Conservation (phyloP, 306 rosid genomes). For the Crotalaria pallida region DNA sequence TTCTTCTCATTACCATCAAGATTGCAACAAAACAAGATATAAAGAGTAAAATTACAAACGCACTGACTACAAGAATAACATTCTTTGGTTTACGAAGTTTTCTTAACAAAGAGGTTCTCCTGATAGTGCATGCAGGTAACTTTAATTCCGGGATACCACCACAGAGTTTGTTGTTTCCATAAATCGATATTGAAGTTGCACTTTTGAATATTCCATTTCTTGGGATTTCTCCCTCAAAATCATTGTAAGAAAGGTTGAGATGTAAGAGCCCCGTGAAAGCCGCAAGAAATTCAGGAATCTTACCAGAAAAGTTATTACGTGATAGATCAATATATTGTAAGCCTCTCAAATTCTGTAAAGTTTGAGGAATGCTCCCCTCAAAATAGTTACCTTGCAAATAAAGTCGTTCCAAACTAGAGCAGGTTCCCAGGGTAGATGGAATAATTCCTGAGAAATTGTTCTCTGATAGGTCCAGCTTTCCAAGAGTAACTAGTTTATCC, state of each 20-base stretch:
- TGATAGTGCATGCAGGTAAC: constrained; percentile 19
- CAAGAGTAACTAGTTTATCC: constrained; percentile 2
- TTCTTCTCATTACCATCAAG: background rate
- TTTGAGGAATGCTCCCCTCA: constrained; percentile 27
- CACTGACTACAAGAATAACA: constrained; percentile 3
- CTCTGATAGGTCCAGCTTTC: constrained; percentile 21
- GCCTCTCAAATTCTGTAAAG: constrained; percentile 25
- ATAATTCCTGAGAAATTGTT: constrained; percentile 30
- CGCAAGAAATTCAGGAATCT: constrained; percentile 30
- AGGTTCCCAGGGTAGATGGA: constrained; percentile 26
- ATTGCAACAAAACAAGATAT: constrained; percentile 5
- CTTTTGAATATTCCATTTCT: constrained; percentile 27
- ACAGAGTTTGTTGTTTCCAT: constrained; percentile 30
- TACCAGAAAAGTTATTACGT: constrained; percentile 28
- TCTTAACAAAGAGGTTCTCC: background rate
- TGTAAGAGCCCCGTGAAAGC: constrained; percentile 4
- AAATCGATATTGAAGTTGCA: constrained; percentile 12
- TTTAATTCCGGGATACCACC: constrained; percentile 31
- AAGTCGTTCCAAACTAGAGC: constrained; percentile 24
- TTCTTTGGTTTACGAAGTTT: constrained; percentile 12
- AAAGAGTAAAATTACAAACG: constrained; percentile 5
- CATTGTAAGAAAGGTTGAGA: constrained; percentile 33
- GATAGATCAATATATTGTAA: constrained; percentile 30
- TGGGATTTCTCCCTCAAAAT: constrained; percentile 33
- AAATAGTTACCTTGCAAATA: constrained; percentile 35